Evolutionary conservation across 768 basidiomycete genomes (phyloP).

Genomic region (Suillus occidentalis): DNA sequence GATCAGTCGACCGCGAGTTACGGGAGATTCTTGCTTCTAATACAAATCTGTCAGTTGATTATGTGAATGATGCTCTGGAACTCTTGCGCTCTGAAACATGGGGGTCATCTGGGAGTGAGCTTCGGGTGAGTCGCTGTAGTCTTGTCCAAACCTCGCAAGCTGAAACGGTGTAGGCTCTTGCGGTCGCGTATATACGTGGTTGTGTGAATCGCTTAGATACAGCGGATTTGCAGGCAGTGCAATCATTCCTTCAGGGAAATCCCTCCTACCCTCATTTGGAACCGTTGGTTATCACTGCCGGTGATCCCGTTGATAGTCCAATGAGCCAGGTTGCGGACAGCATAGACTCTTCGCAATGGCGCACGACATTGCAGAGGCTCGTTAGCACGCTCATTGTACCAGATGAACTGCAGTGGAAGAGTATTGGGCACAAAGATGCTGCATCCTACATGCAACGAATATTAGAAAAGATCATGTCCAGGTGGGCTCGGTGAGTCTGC

Average conservation of each 20-base stretch:
- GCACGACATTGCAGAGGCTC: neutral
- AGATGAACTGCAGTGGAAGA: neutral
- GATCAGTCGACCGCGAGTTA: neutral
- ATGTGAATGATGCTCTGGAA: constrained; percentile 31
- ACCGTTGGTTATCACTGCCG: constrained; percentile 3
- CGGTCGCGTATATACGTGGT: constrained; percentile 30
- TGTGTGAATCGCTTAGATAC: constrained; percentile 31
- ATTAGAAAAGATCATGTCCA: neutral
- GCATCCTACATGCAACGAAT: neutral
- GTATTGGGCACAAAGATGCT: neutral
- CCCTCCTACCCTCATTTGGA: constrained; percentile 16
- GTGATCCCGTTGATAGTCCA: neutral
- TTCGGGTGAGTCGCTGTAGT: constrained; percentile 28
- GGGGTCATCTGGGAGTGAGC: constrained; percentile 32
- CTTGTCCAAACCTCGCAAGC: neutral
- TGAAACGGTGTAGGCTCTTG: constrained; percentile 17
- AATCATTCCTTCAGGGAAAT: constrained; percentile 20
- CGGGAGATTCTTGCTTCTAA: neutral
- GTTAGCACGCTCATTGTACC: neutral
- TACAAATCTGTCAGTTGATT: neutral
- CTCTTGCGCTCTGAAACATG: constrained; percentile 41
- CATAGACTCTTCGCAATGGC: neutral
- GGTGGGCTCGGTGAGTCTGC: constrained; percentile 4
- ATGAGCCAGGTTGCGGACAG: neutral
- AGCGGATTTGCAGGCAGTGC: constrained; percentile 23